These are phyloP conservation scores for Thelonectria rubi DNA, from an alignment of 2,329 filamentous ascomycete species.

Conservation along the genomic window DNA sequence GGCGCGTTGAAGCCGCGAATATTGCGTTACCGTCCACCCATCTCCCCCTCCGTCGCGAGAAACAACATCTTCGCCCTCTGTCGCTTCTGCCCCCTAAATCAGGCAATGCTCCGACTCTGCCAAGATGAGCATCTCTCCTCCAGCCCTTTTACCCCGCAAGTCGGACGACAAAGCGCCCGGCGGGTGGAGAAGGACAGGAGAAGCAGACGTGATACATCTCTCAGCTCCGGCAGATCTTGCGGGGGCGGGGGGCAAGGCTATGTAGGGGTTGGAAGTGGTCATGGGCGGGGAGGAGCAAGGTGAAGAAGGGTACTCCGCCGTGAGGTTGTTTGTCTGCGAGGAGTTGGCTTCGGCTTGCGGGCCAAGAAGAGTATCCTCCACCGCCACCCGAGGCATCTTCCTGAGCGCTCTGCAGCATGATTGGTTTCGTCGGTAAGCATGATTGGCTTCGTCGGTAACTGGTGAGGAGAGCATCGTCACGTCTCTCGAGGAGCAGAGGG, in stretches of 20 bases:
- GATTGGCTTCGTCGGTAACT: slow-evolving; percentile 33
- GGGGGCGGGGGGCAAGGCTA: slow-evolving; percentile 27
- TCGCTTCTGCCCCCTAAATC: slow-evolving; percentile 37
- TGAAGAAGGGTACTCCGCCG: neutral
- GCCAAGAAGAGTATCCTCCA: slow-evolving; percentile 10
- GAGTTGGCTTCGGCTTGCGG: slow-evolving; percentile 2
- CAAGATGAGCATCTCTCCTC: slow-evolving; percentile 21
- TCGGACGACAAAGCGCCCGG: slow-evolving; percentile 28
- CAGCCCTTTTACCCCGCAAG: slow-evolving; percentile 38
- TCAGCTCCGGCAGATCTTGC: slow-evolving; percentile 37
- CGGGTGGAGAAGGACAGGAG: slow-evolving; percentile 24
- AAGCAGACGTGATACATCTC: neutral
- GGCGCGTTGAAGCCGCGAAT: neutral
- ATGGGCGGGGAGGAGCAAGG: neutral
- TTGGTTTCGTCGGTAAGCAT: slow-evolving; percentile 33
- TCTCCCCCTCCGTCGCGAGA: too few relatives aligned
- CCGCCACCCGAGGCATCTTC: slow-evolving; percentile 42
- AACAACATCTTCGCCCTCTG: slow-evolving; percentile 19
- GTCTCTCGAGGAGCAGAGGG: slow-evolving; percentile 12
- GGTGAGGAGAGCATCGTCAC: neutral
- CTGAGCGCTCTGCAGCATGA: slow-evolving; percentile 17
- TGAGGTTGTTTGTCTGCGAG: neutral
- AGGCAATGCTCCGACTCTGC: slow-evolving; percentile 37
- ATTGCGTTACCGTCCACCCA: neutral
- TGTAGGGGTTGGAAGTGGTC: neutral